These are phyloP conservation scores for Cochlearia excelsa DNA, from an alignment of 345 rosid genomes.

Conservation along the genomic window DNA sequence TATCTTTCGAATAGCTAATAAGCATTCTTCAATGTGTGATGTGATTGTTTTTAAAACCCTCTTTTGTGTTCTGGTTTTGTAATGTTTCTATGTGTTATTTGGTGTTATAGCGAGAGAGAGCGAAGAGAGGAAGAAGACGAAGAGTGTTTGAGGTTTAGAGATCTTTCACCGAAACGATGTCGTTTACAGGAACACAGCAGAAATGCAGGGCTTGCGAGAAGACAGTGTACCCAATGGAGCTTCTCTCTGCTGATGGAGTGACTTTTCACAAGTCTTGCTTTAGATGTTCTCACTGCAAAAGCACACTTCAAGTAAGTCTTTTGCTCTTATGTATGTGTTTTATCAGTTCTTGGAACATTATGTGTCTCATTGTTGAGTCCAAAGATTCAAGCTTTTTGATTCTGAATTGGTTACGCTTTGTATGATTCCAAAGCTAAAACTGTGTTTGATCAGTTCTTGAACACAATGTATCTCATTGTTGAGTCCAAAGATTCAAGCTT, in stretches of 20 bases:
- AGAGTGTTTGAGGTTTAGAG: constrained; percentile 8
- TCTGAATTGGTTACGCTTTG: too few species aligned
- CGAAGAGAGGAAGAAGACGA: constrained; percentile 19
- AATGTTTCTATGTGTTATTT: constrained; percentile 11
- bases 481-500: background rate
- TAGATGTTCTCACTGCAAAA: constrained; percentile 95
- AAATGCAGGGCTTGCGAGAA: constrained; percentile 95
- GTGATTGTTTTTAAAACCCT: background rate
- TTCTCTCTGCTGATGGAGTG: constrained; percentile 86
- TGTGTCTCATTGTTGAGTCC: too few species aligned
- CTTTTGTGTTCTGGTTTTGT: constrained; percentile 15
- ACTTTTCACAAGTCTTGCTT: constrained; percentile 91
- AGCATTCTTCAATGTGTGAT: constrained; percentile 1
- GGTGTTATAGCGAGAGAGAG: constrained; percentile 7
- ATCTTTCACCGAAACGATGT: constrained; percentile 46
- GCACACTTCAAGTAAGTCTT: constrained; percentile 64
- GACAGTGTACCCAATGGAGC: constrained; percentile 96
- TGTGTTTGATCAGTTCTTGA: background rate
- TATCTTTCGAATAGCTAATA: background rate
- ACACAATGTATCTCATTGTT: background rate
- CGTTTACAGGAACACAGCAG: constrained; percentile 91
- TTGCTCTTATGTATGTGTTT: background rate
- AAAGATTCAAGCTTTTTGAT: too few species aligned
- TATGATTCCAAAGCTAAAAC: too few species aligned
- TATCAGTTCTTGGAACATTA: background rate